phyloP scores from a whole-genome alignment of 225 moss, liverwort and hornwort species.

The Anthoceros angustus region DNA sequence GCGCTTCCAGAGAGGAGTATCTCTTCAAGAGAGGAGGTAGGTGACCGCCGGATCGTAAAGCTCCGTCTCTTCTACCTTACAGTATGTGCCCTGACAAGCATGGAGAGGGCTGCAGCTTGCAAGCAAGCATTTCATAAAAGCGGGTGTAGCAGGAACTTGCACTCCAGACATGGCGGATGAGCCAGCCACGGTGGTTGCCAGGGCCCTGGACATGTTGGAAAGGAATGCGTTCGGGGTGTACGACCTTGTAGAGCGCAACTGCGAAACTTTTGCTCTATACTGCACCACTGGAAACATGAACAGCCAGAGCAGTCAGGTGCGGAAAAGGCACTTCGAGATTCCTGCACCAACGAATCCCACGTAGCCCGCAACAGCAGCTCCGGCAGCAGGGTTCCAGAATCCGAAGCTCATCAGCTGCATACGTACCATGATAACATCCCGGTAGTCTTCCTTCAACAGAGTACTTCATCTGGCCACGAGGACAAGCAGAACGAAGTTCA shows the following conservation, averaged over 20 bases:
- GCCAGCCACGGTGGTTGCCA: not conserved
- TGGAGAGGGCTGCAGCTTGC: not conserved
- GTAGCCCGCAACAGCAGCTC: too few relatives aligned
- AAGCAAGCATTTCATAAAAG: not conserved
- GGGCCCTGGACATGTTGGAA: conserved; percentile 1
- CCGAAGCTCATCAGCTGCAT: too few relatives aligned
- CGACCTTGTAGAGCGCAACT: not conserved
- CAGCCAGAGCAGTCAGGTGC: not conserved
- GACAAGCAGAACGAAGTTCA: not conserved
- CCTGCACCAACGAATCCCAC: too few relatives aligned
- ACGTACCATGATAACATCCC: too few relatives aligned
- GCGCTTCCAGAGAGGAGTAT: not conserved
- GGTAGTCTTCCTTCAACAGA: too few relatives aligned
- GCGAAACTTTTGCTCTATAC: not conserved
- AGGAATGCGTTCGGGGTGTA: not conserved
- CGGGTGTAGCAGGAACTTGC: not conserved
- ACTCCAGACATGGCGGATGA: not conserved
- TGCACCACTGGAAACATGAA: not conserved
- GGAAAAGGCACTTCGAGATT: not conserved
- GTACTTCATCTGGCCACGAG: not conserved
- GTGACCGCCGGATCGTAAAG: not conserved
- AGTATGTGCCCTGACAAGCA: not conserved
- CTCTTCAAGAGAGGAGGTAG: conserved; percentile 1
- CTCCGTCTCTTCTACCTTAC: not conserved
- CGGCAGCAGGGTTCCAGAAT: too few relatives aligned